Conservation (phyloP, 352 stramenopile genomes). For the Phytophthora chlamydospora region DNA sequence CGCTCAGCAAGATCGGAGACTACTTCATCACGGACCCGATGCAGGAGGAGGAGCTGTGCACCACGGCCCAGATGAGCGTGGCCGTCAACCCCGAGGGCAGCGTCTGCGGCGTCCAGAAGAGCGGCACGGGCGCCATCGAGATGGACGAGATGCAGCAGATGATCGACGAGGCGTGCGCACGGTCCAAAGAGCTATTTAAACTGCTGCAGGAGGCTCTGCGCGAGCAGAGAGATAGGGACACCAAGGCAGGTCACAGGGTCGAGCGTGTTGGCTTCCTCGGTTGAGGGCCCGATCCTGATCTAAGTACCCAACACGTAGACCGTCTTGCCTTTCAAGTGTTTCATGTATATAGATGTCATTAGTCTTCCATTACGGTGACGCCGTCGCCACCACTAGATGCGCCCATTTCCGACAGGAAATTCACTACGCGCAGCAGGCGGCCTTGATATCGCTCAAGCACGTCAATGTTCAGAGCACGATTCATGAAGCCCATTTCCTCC, state of each 20-base stretch:
- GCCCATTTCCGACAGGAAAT: constrained; percentile 76
- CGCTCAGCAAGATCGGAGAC: constrained; percentile 74
- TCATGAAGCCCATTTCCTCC: constrained; percentile 73
- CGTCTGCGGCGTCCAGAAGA: constrained; percentile 83
- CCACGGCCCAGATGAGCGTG: constrained; percentile 75
- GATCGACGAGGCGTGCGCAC: constrained; percentile 72
- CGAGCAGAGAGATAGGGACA: constrained; percentile 58
- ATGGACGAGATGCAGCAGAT: constrained; percentile 83
- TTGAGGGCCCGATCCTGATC: constrained; percentile 21
- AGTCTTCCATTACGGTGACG: constrained; percentile 54
- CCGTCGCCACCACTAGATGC: constrained; percentile 12
- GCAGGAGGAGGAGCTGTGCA: constrained; percentile 82
- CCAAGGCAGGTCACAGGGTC: constrained; percentile 46
- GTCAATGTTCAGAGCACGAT: constrained; percentile 66
- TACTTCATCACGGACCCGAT: constrained; percentile 72
- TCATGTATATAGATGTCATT: constrained; percentile 12
- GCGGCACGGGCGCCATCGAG: constrained; percentile 65
- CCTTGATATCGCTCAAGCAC: constrained; percentile 85
- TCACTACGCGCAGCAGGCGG: constrained; percentile 81
- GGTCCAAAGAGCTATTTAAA: constrained; percentile 71
- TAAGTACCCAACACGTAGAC: constrained; percentile 2
- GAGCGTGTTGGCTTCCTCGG: constrained; percentile 77
- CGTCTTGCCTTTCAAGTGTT: constrained; percentile 15
- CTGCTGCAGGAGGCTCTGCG: constrained; percentile 53
- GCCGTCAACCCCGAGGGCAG: constrained; percentile 62